Evolutionary conservation across 179 eudicot species (phyloP), one percentile per base, ranked within the genome.

Genomic region (Vitellaria paradoxa): DNA sequence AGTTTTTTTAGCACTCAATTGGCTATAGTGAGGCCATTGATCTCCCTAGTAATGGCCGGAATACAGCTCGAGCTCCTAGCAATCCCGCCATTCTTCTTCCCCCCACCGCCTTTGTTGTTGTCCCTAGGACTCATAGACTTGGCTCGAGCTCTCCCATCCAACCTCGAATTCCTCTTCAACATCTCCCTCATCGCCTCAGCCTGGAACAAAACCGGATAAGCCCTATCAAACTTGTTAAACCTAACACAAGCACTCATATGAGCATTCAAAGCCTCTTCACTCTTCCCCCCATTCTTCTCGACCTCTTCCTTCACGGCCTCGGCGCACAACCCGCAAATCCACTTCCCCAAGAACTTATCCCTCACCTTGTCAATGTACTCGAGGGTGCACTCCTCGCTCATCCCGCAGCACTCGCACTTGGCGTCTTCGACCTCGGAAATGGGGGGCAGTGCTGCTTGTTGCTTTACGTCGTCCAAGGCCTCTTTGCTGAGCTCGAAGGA

Each of bases 301-400:
- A 89, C 84, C 80, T 92, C 94, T 62, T 83, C 92, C 77, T 92
- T 92, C n/a, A 95, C 97, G 0, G 99, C 99, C 78, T 93, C 98
- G 0, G 90, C 80, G 61, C 98, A 95, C 17, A 95, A 70, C 59
- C 99, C 98, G 30, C 99, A 95, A 47, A 95, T 84, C 98, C 91
- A 88, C 82, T 86, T 92, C 7, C 97, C 93, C 0, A 60, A 77
- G 78, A 82, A 90, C 78, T 82, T 87, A 8, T 80, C 85, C 1
- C 91, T 85, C 14, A 93, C 88, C 47, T 68, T 73, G n/a, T 76
- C 83, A 71, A 93, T 85, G 85, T 95, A 93, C 78, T 89, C 91
- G 0, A 86, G 93, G 0, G 99, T 95, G 87, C 89, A 95, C 88
- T 95, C 99, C 65, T 93, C 97, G n/a, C 81, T 65, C 97, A 93